These are phyloP conservation scores for Naganishia friedmannii DNA, from an alignment of 768 basidiomycete genomes.

Conservation along the genomic window DNA sequence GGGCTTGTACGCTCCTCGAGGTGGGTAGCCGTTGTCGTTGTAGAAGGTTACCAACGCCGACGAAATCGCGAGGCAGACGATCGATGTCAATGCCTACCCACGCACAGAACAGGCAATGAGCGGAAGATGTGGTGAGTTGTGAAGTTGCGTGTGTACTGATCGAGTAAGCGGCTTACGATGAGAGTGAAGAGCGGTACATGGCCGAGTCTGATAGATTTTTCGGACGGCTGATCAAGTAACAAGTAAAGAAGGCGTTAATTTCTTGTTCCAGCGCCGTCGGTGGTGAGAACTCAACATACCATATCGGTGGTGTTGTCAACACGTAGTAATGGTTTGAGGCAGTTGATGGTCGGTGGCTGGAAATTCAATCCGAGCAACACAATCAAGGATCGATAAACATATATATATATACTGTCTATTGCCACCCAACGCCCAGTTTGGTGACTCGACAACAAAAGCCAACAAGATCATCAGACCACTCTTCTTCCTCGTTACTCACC, in stretches of 20 bases:
- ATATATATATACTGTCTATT: background rate
- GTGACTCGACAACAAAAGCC: no score
- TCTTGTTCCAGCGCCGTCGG: background rate
- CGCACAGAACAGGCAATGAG: no score
- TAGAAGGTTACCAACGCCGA: conserved; percentile 42
- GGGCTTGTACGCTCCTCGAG: conserved; percentile 42
- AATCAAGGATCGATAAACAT: no score
- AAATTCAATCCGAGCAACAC: no score
- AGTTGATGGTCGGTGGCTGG: background rate
- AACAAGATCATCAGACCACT: no score
- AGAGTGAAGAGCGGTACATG: conserved; percentile 45
- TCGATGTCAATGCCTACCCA: conserved; percentile 37
- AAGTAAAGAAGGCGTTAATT: background rate
- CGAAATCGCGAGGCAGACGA: conserved; percentile 49
- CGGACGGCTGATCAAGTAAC: conserved; percentile 28
- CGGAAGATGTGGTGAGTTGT: no score
- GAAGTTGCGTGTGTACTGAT: background rate
- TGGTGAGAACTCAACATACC: background rate
- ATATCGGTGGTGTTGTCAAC: background rate
- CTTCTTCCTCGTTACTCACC: no score
- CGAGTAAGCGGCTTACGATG: conserved; percentile 22
- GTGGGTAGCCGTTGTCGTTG: conserved; percentile 35
- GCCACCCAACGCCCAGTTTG: no score
- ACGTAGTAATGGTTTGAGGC: no score
- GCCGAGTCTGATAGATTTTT: conserved; percentile 39